Base-by-base conservation (phyloP, 2,329 filamentous ascomycete genomes). In the Dactylellina parvicollis region DNA sequence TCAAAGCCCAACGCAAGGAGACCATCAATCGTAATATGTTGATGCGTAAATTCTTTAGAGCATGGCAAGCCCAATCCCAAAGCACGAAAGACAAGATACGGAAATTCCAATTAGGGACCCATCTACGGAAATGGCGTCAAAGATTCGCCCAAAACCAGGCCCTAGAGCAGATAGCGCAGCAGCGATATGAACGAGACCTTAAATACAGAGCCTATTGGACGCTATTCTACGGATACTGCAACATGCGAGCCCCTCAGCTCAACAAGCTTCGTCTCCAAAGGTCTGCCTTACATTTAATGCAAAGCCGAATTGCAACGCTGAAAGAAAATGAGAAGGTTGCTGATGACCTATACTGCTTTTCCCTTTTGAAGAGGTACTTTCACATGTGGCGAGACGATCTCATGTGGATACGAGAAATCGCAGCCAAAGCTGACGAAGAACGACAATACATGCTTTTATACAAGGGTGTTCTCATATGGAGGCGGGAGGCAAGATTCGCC, bases 161-260 rank as follows among this genome's bases (percentile, higher is more conserved):
- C 10, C 24, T 67, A 44, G 60, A 52, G 26, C 40, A 49, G 24
- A 28, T 67, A 8, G 70, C 70, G 4, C 55, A 54, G 18, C 70
- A 55, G n/a, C 70, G 60, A 7, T 74, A 74, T 32, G 47, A 62
- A 1, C 56, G 61, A 9, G 62, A 74, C 16, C 62, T 74, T 4
- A 74, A 74, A 24, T 74, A 67, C 18, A 16, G 70, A 10, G 70
- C 70, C 1, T 74, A 74, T 24, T 74, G 70, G 70, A 74, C 70
- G 14, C 32, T 66, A 18, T 74, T 66, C 50, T 74, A 72, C n/a
- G 67, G 67, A 22, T 72, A 62, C 38, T 72, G 67, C 50, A 72
- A 72, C 42, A 59, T 64, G 32, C 32, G 67, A 46, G 67, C 67
- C 28, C 67, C 67, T 44, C 67, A 65, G 40, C 22, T 72, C 3